Conservation (phyloP, 768 basidiomycete species). For the Holtermanniella nyarrowii region DNA sequence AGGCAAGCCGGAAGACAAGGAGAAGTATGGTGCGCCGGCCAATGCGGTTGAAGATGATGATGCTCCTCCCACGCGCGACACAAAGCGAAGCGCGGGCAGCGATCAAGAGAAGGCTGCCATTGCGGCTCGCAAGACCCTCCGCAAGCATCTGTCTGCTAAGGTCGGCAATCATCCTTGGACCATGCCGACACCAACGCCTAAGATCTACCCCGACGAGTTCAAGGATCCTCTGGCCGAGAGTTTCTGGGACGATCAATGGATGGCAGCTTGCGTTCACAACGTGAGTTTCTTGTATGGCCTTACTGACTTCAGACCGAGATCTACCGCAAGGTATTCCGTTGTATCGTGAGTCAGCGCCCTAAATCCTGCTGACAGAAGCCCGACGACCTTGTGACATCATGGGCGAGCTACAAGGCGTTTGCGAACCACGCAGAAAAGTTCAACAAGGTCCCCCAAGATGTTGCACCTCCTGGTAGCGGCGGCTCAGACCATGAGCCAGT, state of each 20-base stretch:
- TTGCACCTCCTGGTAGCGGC: slow-evolving; percentile 21
- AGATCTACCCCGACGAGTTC: slow-evolving; percentile 65
- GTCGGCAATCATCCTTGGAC: slow-evolving; percentile 52
- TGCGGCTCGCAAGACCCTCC: slow-evolving; percentile 47
- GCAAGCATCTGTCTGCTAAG: slow-evolving; percentile 51
- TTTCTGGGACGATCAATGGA: slow-evolving; percentile 89
- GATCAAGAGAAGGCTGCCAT: slow-evolving; percentile 49
- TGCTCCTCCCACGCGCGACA: slow-evolving; percentile 48
- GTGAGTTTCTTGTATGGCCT: slow-evolving; percentile 46
- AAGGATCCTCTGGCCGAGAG: slow-evolving; percentile 76
- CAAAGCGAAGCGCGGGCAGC: slow-evolving; percentile 43
- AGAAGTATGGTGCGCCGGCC: slow-evolving; percentile 51
- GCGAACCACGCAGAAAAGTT: slow-evolving; percentile 44
- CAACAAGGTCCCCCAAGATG: slow-evolving; percentile 37
- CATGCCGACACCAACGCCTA: slow-evolving; percentile 57
- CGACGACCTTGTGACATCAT: slow-evolving; percentile 83
- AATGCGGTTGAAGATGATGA: slow-evolving; percentile 47
- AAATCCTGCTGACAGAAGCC: slow-evolving; percentile 43
- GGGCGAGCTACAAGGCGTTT: slow-evolving; percentile 92
- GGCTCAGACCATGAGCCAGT: slow-evolving; percentile 23
- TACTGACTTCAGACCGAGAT: slow-evolving; percentile 65
- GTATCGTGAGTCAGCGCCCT: slow-evolving; percentile 43
- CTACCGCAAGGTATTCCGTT: slow-evolving; percentile 87
- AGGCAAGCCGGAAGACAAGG: slow-evolving; percentile 18
- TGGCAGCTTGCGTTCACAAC: slow-evolving; percentile 75